Conservation (phyloP, 768 basidiomycete species). For the Trametes maxima region DNA sequence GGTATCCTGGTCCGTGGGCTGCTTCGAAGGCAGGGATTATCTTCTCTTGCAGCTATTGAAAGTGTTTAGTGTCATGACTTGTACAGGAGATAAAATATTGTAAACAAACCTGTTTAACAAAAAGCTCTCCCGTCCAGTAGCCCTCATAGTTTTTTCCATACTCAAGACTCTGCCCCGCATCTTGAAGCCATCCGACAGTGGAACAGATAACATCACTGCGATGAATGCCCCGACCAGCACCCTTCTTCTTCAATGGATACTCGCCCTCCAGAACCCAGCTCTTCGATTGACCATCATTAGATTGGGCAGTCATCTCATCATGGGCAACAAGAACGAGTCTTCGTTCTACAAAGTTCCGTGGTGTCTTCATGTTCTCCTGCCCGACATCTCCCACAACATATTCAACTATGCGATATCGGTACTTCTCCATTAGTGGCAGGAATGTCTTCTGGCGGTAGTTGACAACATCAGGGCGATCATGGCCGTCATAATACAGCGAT, state of each 20-base stretch:
- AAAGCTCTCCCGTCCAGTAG: constrained; percentile 39
- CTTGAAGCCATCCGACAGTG: constrained; percentile 35
- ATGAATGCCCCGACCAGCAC: constrained; percentile 41
- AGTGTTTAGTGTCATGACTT: not conserved
- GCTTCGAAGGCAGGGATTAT: constrained; percentile 27
- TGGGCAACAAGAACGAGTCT: constrained; percentile 31
- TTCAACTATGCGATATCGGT: constrained; percentile 5
- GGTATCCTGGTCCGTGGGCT: constrained; percentile 29
- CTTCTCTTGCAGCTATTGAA: constrained; percentile 24
- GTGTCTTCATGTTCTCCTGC: not conserved
- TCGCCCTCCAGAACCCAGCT: constrained; percentile 41
- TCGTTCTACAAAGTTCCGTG: constrained; percentile 25
- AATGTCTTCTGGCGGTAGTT: constrained; percentile 19
- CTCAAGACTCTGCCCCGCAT: constrained; percentile 38
- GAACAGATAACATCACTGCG: constrained; percentile 37
- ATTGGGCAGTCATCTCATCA: constrained; percentile 46
- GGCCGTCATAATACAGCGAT: constrained; percentile 25
- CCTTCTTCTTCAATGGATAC: constrained; percentile 41
- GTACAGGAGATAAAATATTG: not conserved
- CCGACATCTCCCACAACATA: constrained; percentile 24
- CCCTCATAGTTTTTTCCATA: constrained; percentile 50
- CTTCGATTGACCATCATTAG: constrained; percentile 38
- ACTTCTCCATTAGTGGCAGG: constrained; percentile 3
- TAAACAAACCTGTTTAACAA: constrained; percentile 36
- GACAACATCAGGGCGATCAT: constrained; percentile 28